Base-by-base conservation (phyloP, 345 rosid genomes). In the Corchorus olitorius region DNA sequence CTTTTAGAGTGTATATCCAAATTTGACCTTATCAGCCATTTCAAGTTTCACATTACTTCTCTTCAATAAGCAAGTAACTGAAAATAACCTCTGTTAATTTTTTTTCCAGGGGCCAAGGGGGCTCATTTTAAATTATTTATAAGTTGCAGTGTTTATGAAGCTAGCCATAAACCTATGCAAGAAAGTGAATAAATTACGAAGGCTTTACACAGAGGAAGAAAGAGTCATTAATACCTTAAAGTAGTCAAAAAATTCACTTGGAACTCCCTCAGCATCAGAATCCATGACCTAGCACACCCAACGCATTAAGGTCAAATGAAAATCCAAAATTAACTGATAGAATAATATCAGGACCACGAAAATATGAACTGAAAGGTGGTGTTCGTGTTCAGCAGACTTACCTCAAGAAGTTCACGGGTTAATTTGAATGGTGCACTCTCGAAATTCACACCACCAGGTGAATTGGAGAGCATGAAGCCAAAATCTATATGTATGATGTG, bases 401-500 rank as follows among this genome's bases (percentile, higher is more conserved):
- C 98, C 97, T 97, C 99, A 80, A 97, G 98, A 86, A 96, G 98
- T 84, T 96, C 99, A 34, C 99, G 95, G 60, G 98, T 96, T 87
- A 96, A 85, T 88, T 96, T 96, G 89, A 96, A 94, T 11, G 99
- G 99, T 45, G 99, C 99, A 81, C 98, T 97, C 88, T 97, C 98
- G 82, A 97, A 97, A 83, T 97, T 97, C 76, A 97, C 99, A 83
- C 98, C 97, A 46, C 99, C 98, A 76, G 99, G 99, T 70, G 99
- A 94, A 84, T 97, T 97, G 19, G 99, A 94, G 74, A 97, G 98
- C 97, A 97, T 94, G 81, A 97, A 97, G 50, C 98, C 99, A 76
- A 97, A 97, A 89, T 97, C 98, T 76, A 97, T 97, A 80, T 97
- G 99, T 83, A 97, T 97, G 74, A 97, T 90, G 77, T 97, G 99